Percentiles rank a stretch among this genome's conserved stretches.
Conservation (phyloP, 768 basidiomycete genomes). For the Omphalotus guepiniiformis region DNA sequence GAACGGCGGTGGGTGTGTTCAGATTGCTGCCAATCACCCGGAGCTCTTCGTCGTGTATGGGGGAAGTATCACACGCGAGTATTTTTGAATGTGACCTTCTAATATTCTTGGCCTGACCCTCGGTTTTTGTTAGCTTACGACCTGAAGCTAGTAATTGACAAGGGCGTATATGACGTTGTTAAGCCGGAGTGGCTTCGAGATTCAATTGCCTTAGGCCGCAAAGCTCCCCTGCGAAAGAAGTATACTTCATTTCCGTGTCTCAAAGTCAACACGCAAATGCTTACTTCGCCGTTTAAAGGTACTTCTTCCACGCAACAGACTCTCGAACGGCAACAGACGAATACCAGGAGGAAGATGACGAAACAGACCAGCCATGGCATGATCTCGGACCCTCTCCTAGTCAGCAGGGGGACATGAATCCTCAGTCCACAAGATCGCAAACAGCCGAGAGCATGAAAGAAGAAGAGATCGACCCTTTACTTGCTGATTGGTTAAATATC, state of each 20-base stretch:
- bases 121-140: conserved; percentile 51
- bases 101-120: neutral
- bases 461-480: conserved; percentile 41
- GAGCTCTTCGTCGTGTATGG: conserved; percentile 62
- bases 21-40: conserved; percentile 54
- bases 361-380: conserved; percentile 19
- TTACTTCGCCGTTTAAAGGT: conserved; percentile 40
- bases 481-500: conserved; percentile 62
- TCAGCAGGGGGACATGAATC: conserved; percentile 8
- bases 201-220: conserved; percentile 56
- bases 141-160: conserved; percentile 65
- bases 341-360: conserved; percentile 38
- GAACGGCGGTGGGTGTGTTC: conserved; percentile 62
- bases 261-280: neutral
- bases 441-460: conserved; percentile 18
- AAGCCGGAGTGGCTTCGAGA: conserved; percentile 81
- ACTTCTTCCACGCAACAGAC: conserved; percentile 73
- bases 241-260: conserved; percentile 22
- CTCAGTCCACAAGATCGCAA: neutral
- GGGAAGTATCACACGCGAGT: conserved; percentile 64
- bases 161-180: conserved; percentile 67
- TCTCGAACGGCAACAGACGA: conserved; percentile 45
- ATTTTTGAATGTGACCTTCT: neutral
- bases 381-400: too few species aligned
- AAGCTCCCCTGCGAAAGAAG: conserved; percentile 66